A percentile compares a stretch with the other conserved stretches of the same genome.
These are phyloP conservation scores for Polytrichum formosum DNA, from an alignment of 225 moss, liverwort and hornwort species.

Conservation along the genomic window DNA sequence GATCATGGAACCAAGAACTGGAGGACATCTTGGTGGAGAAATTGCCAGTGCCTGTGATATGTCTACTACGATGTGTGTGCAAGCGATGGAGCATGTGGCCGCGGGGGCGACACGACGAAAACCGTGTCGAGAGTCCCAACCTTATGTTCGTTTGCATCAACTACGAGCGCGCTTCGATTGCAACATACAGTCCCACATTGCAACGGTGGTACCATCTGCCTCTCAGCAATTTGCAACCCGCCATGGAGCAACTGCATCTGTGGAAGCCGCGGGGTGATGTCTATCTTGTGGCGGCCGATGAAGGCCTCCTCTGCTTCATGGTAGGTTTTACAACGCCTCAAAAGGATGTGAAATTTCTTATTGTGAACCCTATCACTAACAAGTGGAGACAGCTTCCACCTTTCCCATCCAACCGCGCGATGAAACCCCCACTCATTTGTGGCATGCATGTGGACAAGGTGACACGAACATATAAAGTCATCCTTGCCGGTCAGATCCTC, in stretches of 20 bases:
- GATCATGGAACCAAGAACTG: conserved; percentile 36
- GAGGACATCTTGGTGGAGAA: conserved; percentile 42
- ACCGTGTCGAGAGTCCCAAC: conserved; percentile 21
- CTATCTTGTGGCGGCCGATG: conserved; percentile 43
- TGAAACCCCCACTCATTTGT: conserved; percentile 48
- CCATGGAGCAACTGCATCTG: conserved; percentile 21
- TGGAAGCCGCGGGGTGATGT: conserved; percentile 38
- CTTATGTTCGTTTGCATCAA: conserved; percentile 38
- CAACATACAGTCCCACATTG: conserved; percentile 39
- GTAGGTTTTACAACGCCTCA: conserved; percentile 41
- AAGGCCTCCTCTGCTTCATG: conserved; percentile 51
- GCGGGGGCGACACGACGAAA: conserved; percentile 13
- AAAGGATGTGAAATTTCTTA: conserved; percentile 52
- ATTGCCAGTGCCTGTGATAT: conserved; percentile 47
- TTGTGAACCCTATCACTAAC: conserved; percentile 40
- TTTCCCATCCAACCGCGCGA: conserved; percentile 20
- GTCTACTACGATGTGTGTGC: conserved; percentile 48
- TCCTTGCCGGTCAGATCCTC: conserved; percentile 41
- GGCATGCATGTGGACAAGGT: conserved; percentile 46
- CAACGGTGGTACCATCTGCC: conserved; percentile 46
- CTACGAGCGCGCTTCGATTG: conserved; percentile 23
- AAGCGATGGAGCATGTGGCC: conserved; percentile 50
- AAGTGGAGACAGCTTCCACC: conserved; percentile 41
- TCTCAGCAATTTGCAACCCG: conserved; percentile 36
- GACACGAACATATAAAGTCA: conserved; percentile 32